phyloP scores from a whole-genome alignment of 2,329 filamentous ascomycete genomes.

The Aschersonia sp. region DNA sequence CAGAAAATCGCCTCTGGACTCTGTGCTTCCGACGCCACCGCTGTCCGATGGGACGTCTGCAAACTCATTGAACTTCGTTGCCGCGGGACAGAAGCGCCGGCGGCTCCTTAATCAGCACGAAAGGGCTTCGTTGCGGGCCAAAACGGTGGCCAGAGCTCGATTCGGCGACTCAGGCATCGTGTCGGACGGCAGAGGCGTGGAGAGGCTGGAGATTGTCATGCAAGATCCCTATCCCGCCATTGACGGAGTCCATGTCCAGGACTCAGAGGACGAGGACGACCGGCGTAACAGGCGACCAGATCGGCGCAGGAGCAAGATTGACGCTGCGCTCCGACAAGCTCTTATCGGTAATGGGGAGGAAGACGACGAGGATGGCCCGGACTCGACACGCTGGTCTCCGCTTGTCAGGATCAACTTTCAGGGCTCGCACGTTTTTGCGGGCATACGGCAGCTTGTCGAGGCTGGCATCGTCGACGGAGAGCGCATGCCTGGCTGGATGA shows the following conservation, averaged over 20 bases:
- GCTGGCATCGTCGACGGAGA: constrained; percentile 59
- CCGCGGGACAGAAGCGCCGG: constrained; percentile 13
- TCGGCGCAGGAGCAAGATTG: constrained; percentile 19
- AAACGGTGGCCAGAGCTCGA: constrained; percentile 46
- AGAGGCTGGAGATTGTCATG: constrained; percentile 44
- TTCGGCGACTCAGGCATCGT: constrained; percentile 49
- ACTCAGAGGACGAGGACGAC: constrained; percentile 12
- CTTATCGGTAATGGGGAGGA: constrained; percentile 10
- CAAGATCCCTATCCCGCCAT: constrained; percentile 38
- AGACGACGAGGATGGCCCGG: constrained; percentile 11
- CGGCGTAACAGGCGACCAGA: constrained; percentile 6
- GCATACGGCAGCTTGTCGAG: constrained; percentile 65
- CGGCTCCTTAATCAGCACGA: constrained; percentile 13
- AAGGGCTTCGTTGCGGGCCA: constrained; percentile 39
- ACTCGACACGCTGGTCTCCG: constrained; percentile 16
- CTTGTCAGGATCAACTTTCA: constrained; percentile 50
- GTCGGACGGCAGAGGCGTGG: constrained; percentile 45
- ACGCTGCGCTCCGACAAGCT: constrained; percentile 17
- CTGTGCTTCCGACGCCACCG: constrained; percentile 30
- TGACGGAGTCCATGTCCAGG: constrained; percentile 5
- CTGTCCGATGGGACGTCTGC: constrained; percentile 20
- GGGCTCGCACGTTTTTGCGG: constrained; percentile 67
- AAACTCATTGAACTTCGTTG: constrained; percentile 5
- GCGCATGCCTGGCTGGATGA: constrained; percentile 82
- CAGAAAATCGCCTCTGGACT: constrained; percentile 40